Percentiles rank a stretch among this genome's conserved stretches.
These are phyloP conservation scores for Naganishia liquefaciens DNA, from an alignment of 1,284 basidiomycete species.

Conservation along the genomic window DNA sequence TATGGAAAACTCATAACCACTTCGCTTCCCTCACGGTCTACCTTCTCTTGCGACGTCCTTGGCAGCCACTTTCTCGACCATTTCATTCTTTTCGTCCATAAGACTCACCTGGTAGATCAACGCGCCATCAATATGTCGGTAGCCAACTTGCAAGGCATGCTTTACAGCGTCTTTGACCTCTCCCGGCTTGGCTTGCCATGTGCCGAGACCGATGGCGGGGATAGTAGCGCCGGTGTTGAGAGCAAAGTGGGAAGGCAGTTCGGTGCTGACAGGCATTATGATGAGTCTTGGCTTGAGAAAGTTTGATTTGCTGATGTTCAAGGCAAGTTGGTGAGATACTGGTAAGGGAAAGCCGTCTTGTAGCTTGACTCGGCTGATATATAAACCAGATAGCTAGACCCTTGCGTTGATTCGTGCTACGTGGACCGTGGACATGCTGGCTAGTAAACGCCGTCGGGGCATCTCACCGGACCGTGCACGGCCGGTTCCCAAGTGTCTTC, in stretches of 20 bases:
- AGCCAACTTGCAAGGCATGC: constrained; percentile 71
- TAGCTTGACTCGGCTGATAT: neutral
- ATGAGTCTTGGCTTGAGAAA: neutral
- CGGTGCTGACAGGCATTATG: constrained; percentile 13
- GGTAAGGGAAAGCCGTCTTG: too few relatives aligned
- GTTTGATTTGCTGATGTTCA: neutral
- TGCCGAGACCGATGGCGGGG: constrained; percentile 75
- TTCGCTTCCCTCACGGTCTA: too few relatives aligned
- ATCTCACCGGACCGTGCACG: too few relatives aligned
- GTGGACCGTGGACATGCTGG: neutral
- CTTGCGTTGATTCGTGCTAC: too few relatives aligned
- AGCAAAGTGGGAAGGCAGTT: constrained; percentile 57
- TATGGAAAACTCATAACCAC: too few relatives aligned
- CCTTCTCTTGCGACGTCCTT: neutral
- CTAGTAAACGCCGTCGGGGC: too few relatives aligned
- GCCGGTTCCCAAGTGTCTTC: neutral
- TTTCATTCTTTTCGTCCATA: neutral
- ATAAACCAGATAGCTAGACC: neutral
- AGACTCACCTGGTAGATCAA: constrained; percentile 56
- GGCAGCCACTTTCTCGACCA: neutral
- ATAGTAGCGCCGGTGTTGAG: constrained; percentile 70
- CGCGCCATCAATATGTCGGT: constrained; percentile 77
- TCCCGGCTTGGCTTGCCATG: constrained; percentile 74
- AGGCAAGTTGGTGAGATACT: too few relatives aligned
- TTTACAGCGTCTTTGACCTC: constrained; percentile 70